Conservation (phyloP, 2,329 filamentous ascomycete species). For the Rutstroemia sydowiana region DNA sequence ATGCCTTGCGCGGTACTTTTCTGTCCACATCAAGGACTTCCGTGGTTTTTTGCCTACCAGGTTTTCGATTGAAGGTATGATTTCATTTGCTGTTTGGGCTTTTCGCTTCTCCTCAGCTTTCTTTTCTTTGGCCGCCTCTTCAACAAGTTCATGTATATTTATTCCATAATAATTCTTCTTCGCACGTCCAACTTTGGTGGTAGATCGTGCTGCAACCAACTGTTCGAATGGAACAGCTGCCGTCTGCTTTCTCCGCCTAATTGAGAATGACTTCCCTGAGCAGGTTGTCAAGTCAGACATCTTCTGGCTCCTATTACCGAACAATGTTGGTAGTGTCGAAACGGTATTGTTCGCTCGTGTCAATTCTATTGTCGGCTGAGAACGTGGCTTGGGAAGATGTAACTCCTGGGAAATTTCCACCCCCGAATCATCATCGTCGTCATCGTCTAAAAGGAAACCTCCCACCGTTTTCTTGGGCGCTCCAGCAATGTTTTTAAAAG, state of each 20-base stretch:
- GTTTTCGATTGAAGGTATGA: constrained; percentile 36
- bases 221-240: constrained; percentile 52
- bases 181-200: constrained; percentile 58
- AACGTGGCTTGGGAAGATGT: constrained; percentile 2
- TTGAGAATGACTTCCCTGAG: constrained; percentile 45
- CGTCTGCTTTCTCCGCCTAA: constrained; percentile 46
- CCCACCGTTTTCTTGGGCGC: constrained; percentile 7
- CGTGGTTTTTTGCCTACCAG: constrained; percentile 23
- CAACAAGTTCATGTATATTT: constrained; percentile 77
- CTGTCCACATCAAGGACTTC: constrained; percentile 73
- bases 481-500: neutral
- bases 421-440: constrained; percentile 8
- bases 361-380: neutral
- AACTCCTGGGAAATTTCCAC: constrained; percentile 1
- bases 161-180: constrained; percentile 83
- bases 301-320: constrained; percentile 14
- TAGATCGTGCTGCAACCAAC: constrained; percentile 61
- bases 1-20: constrained; percentile 88
- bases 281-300: constrained; percentile 25
- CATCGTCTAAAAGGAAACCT: constrained; percentile 14
- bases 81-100: constrained; percentile 32
- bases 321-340: constrained; percentile 19
- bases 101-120: constrained; percentile 33
- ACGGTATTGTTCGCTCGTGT: neutral
- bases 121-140: constrained; percentile 52